A percentile compares a stretch with the other conserved stretches of the same genome.
phyloP scores from a whole-genome alignment of 176 grass and related monocot species.

The Phoenix roebelenii region DNA sequence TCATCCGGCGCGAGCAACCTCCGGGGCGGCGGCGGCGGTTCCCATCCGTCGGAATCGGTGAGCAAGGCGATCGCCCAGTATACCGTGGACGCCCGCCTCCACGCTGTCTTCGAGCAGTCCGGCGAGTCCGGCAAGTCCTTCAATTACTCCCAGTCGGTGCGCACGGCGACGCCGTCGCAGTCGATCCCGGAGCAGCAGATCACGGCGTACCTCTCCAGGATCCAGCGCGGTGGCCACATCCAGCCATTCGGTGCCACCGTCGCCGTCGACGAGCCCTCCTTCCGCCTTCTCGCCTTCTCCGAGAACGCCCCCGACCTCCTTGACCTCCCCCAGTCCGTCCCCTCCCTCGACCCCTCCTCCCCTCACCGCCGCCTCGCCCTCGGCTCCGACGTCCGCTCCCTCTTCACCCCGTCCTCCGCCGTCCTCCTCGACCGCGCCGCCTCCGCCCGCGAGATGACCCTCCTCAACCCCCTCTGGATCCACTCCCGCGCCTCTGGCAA shows the following conservation, averaged over 20 bases:
- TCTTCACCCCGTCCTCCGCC: conserved; percentile 54
- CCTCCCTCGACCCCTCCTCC: conserved; percentile 47
- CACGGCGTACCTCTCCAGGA: conserved; percentile 85
- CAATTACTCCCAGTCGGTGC: conserved; percentile 87
- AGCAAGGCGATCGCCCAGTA: conserved; percentile 96
- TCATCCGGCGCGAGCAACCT: not conserved
- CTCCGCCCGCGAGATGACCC: conserved; percentile 70
- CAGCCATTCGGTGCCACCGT: conserved; percentile 90
- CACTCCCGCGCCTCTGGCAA: conserved; percentile 70
- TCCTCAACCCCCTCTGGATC: conserved; percentile 87
- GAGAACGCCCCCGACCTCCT: conserved; percentile 86
- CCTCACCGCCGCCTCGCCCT: conserved; percentile 28
- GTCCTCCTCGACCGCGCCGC: conserved; percentile 57
- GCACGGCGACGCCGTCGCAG: conserved; percentile 40
- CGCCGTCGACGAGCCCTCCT: conserved; percentile 70
- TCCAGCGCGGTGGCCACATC: conserved; percentile 88
- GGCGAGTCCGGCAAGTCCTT: conserved; percentile 78
- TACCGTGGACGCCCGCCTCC: conserved; percentile 78
- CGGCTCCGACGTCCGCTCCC: conserved; percentile 66
- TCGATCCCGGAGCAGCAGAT: conserved; percentile 72
- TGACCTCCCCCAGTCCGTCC: conserved; percentile 85
- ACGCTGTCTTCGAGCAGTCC: conserved; percentile 90
- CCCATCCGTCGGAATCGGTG: conserved; percentile 43
- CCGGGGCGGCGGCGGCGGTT: conserved; percentile 4
- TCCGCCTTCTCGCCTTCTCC: conserved; percentile 72